Percentiles rank a stretch among this genome's conserved stretches.
Evolutionary conservation across 495 filamentous ascomycete species (phyloP).

Genomic region (Annulohypoxylon nitens): DNA sequence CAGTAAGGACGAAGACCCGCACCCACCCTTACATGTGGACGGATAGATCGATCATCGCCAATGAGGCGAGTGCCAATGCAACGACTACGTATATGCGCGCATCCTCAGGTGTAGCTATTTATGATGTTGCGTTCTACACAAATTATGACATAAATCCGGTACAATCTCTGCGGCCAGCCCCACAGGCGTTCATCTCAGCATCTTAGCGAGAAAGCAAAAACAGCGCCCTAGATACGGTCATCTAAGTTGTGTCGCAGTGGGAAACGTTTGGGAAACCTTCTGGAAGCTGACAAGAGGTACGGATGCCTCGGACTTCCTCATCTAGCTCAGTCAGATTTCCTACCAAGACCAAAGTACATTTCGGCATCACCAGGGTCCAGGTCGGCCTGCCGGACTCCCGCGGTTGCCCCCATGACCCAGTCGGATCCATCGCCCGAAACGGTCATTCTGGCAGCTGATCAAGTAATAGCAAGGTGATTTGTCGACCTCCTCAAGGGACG

Average conservation of each 20-base stretch:
- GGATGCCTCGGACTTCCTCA: conserved; percentile 37
- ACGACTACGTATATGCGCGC: conserved; percentile 19
- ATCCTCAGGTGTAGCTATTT: conserved; percentile 28
- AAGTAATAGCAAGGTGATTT: conserved; percentile 43
- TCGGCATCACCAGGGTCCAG: conserved; percentile 24
- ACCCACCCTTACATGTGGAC: conserved; percentile 15
- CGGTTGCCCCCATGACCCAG: conserved; percentile 40
- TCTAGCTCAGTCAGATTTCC: conserved; percentile 29
- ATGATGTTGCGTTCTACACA: conserved; percentile 31
- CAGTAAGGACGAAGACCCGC: conserved; percentile 17
- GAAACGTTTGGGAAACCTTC: conserved; percentile 45
- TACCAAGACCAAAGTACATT: conserved; percentile 7
- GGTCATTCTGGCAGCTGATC: conserved; percentile 48
- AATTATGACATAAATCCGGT: conserved; percentile 32
- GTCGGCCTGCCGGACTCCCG: conserved; percentile 29
- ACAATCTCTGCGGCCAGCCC: conserved; percentile 32
- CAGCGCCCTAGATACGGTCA: conserved; percentile 10
- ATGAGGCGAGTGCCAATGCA: conserved; percentile 31
- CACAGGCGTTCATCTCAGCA: conserved; percentile 19
- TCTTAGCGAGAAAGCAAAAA: conserved; percentile 28
- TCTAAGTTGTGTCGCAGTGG: conserved; percentile 31
- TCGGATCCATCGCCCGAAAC: conserved; percentile 37
- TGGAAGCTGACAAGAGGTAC: conserved; percentile 40
- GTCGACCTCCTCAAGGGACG: conserved; percentile 15
- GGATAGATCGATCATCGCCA: conserved; percentile 36